Base-by-base conservation (phyloP, 2,329 filamentous ascomycete genomes). In the Coniochaeta prunicola region DNA sequence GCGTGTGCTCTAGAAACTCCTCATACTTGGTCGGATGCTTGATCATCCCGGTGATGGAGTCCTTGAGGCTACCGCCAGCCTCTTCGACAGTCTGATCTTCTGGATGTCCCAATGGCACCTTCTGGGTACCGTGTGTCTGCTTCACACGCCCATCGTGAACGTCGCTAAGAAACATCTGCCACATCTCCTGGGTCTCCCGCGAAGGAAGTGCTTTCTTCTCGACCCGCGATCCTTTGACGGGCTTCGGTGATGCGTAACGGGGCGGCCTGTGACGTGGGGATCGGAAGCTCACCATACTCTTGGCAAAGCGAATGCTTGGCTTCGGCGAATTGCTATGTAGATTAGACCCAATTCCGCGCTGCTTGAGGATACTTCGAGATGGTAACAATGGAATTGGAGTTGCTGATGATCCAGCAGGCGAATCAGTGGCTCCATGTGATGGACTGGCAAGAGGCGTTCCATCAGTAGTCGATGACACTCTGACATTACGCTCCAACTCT, bases 251-350 rank as follows among this genome's bases (percentile, higher is more conserved):
- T 13, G 45, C 5, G 24, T 4, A 12, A n/a, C 45, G 45, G 2
- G 2, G 24, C 10, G 45, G 24, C 45, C 10, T 50, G 24, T 50
- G 45, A 21, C 9, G 21, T 10, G 45, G 45, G 17, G 45, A 50
- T 15, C 45, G 58, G 40, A 65, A 66, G 26, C 58, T 63, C 24
- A 61, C 57, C 1, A 67, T 53, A 10, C 64, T 63, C 58, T 33
- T 62, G 48, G 63, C 34, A 40, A 67, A 67, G 17, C 59, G 55
- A 33, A 67, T 57, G 38, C 58, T 63, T 26, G 61, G 62, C 24
- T 56, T 59, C 59, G 62, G 36, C 36, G 36, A n/a, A 4, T 65
- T 9, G 62, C n/a, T n/a, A 31, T 3, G 33, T 3, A 30, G 17
- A 15, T 36, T 15, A 38, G 19, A 38, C 15, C 15, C 6, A 9